A percentile compares a stretch with the other conserved stretches of the same genome.
These are phyloP conservation scores for Cynara cardunculus DNA, from an alignment of 129 eudicot genomes.

Conservation along the genomic window DNA sequence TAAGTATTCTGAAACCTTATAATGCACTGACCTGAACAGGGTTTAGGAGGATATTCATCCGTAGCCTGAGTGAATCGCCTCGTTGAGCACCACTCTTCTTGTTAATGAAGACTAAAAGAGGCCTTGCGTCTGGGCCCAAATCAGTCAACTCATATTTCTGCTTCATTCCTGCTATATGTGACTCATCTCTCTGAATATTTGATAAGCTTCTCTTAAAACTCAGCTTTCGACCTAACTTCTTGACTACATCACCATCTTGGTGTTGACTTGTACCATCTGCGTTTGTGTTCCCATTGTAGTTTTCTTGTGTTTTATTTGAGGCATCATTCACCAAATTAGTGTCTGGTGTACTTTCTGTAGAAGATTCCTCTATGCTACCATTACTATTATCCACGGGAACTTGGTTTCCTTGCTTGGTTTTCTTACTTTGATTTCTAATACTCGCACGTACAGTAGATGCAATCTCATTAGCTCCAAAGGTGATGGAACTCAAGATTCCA, in stretches of 20 bases:
- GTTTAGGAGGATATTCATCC: conserved; percentile 85
- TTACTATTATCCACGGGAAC: conserved; percentile 46
- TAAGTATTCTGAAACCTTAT: neutral
- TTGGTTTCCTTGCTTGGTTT: conserved; percentile 53
- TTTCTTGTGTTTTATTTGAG: conserved; percentile 43
- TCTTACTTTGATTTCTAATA: conserved; percentile 86
- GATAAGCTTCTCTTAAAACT: conserved; percentile 64
- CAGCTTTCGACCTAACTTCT: conserved; percentile 44
- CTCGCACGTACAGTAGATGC: conserved; percentile 96
- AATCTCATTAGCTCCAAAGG: conserved; percentile 97
- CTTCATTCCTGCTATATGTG: conserved; percentile 42
- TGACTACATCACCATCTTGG: conserved; percentile 34
- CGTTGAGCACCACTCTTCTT: conserved; percentile 97
- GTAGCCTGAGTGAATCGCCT: conserved; percentile 79
- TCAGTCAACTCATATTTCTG: conserved; percentile 79
- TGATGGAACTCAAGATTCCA: conserved; percentile 82
- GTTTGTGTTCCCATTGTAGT: conserved; percentile 35
- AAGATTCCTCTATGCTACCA: conserved; percentile 39
- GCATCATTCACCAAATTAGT: conserved; percentile 36
- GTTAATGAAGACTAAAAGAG: conserved; percentile 84
- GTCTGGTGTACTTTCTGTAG: conserved; percentile 50
- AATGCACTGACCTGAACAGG: conserved; percentile 86
- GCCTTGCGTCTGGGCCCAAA: conserved; percentile 92
- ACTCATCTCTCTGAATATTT: conserved; percentile 63
- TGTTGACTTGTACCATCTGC: conserved; percentile 41